Evolutionary conservation across 176 grass and related monocot species (phyloP).

Genomic region (Pontederia crassipes): DNA sequence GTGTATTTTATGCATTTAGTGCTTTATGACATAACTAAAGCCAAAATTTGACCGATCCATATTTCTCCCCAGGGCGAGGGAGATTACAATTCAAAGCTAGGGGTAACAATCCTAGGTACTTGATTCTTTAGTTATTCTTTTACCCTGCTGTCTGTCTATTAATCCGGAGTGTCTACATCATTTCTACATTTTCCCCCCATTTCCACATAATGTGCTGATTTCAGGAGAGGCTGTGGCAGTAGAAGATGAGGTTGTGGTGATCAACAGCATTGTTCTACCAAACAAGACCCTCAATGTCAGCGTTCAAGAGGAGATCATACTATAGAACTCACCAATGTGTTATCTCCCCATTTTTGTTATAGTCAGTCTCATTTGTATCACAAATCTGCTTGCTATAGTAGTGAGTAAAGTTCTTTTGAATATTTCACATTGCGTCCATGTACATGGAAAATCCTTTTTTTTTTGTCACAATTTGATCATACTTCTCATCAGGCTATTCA

Average conservation of each 20-base stretch:
- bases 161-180: not conserved
- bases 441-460: no score
- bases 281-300: conserved; percentile 91
- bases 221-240: conserved; percentile 87
- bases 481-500: no score
- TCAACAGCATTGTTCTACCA: conserved; percentile 79
- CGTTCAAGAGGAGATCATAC: conserved; percentile 94
- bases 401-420: no score
- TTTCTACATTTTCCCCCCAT: no score
- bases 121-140: not conserved
- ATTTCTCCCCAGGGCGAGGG: conserved; percentile 62
- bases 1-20: no score
- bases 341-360: no score
- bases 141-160: not conserved
- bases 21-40: no score
- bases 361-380: no score
- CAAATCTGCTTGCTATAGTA: no score
- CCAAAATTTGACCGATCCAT: not conserved
- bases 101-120: conserved; percentile 97
- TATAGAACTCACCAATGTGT: conserved; percentile 28
- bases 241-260: conserved; percentile 95
- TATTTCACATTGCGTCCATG: no score
- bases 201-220: not conserved
- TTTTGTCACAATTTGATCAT: no score
- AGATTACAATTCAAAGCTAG: conserved; percentile 91